Base-by-base conservation (phyloP, 768 basidiomycete species). In the Boletales sp. region DNA sequence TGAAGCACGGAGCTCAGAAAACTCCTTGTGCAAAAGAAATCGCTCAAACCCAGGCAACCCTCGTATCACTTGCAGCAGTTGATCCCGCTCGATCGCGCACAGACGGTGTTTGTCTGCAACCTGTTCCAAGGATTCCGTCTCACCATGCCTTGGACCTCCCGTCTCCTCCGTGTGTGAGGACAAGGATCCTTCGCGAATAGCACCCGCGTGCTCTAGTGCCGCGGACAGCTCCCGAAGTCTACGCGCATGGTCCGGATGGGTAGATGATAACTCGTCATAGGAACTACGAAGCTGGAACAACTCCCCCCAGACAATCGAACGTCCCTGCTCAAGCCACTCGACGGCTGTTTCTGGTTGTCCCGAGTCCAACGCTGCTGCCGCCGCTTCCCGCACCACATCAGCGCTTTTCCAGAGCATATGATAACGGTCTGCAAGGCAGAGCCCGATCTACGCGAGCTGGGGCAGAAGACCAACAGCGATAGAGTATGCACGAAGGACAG, bases 381-480 rank as follows among this genome's bases (percentile, higher is more conserved):
- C 63, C 2, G 59, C 63, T 2, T 61, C 60, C 15, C 61, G 50
- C 2, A 54, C 63, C 13, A 64, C 31, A 41, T 39, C 53, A n/a
- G 49, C 51, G 17, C 42, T 35, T 44, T 7, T 34, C 9, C 7
- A 14, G 21, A 64, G 51, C 12, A 49, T 42, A 19, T 44, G 47
- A 15, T 58, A 57, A 32, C 64, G 64, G 32, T 38, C 31, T 15
- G 36, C 17, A 15, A 64, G 43, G 21, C 61, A 42, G 17, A 55
- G 46, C 10, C 58, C 63, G 5, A 53, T 39, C 54, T 50, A 55
- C 15, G 53, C 53, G 14, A 54, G 17, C n/a, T 55, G 43, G 39
- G 64, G 63, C 6, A 65, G 53, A 25, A 65, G 55, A 46, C 35
- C n/a, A 5, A 66, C 52, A 0, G 64, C 47, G n/a, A 41, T 37